phyloP scores from a whole-genome alignment of 2,329 filamentous ascomycete genomes.

The Penicillium sp. region DNA sequence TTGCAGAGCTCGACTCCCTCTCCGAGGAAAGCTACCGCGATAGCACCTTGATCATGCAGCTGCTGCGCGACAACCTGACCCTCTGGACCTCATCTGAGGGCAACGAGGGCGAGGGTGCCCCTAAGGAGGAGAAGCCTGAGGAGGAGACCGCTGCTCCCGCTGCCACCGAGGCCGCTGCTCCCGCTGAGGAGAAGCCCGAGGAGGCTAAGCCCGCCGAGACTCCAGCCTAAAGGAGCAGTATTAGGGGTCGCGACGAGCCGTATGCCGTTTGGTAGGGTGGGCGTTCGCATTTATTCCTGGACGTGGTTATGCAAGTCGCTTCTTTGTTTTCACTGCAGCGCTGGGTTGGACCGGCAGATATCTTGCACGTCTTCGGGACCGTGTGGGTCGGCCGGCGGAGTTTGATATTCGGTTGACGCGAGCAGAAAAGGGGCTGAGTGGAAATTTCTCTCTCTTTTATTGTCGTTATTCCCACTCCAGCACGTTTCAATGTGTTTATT shows the following conservation, averaged over 20 bases:
- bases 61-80: slow-evolving; percentile 95
- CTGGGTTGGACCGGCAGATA: slow-evolving; percentile 36
- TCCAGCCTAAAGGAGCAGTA: slow-evolving; percentile 30
- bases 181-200: slow-evolving; percentile 41
- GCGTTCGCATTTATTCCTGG: slow-evolving; percentile 34
- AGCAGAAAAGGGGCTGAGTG: slow-evolving; percentile 39
- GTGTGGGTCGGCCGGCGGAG: slow-evolving; percentile 41
- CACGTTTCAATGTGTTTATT: slow-evolving; percentile 39
- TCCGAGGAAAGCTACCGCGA: slow-evolving; percentile 98
- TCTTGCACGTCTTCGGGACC: slow-evolving; percentile 34
- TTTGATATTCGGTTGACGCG: slow-evolving; percentile 42
- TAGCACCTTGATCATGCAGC: slow-evolving; percentile 99
- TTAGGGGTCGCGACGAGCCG: slow-evolving; percentile 17
- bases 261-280: slow-evolving; percentile 30
- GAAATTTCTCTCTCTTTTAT: slow-evolving; percentile 42
- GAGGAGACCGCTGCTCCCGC: slow-evolving; percentile 36
- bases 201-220: slow-evolving; percentile 36
- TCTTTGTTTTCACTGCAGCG: slow-evolving; percentile 33
- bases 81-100: slow-evolving; percentile 96
- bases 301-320: slow-evolving; percentile 35
- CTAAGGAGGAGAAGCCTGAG: slow-evolving; percentile 61
- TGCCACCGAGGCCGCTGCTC: slow-evolving; percentile 32
- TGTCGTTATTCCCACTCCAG: slow-evolving; percentile 41
- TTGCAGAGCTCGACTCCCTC: slow-evolving; percentile 95
- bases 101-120: slow-evolving; percentile 62